Percentiles rank a stretch among this genome's conserved stretches.
Evolutionary conservation across 2,329 filamentous ascomycete genomes (phyloP).

Genomic region (Ophiostoma sp.): DNA sequence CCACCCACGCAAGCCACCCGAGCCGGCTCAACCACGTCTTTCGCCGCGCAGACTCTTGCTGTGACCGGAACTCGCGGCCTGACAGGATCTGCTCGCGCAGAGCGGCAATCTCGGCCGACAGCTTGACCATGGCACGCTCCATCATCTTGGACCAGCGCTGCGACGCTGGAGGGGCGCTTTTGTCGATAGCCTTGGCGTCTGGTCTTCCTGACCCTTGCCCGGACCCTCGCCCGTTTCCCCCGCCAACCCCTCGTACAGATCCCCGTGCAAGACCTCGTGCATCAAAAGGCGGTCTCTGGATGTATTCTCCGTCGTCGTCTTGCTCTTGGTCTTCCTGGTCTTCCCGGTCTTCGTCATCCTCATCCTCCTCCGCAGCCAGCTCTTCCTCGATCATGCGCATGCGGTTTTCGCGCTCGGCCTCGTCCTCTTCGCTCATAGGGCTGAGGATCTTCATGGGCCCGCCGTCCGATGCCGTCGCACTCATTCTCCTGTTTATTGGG

Average conservation of each 20-base stretch:
- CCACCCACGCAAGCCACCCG: conserved; percentile 63
- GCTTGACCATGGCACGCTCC: conserved; percentile 77
- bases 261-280: not conserved
- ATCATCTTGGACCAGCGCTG: conserved; percentile 68
- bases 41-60: conserved; percentile 50
- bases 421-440: conserved; percentile 80
- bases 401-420: conserved; percentile 54
- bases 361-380: conserved; percentile 38
- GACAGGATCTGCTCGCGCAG: conserved; percentile 83
- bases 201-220: not conserved
- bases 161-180: not conserved
- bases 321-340: conserved; percentile 33
- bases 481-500: conserved; percentile 15
- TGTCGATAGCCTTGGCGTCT: not conserved
- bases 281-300: not conserved
- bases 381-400: conserved; percentile 37
- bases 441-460: conserved; percentile 66
- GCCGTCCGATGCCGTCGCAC: conserved; percentile 21
- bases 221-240: not conserved
- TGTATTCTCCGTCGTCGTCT: not conserved
- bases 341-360: conserved; percentile 39
- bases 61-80: conserved; percentile 64
- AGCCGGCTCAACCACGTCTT: conserved; percentile 48
- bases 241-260: not conserved
- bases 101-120: conserved; percentile 89